Evolutionary conservation across 352 stramenopile genomes (phyloP).

Genomic region (Peronospora tabacina): DNA sequence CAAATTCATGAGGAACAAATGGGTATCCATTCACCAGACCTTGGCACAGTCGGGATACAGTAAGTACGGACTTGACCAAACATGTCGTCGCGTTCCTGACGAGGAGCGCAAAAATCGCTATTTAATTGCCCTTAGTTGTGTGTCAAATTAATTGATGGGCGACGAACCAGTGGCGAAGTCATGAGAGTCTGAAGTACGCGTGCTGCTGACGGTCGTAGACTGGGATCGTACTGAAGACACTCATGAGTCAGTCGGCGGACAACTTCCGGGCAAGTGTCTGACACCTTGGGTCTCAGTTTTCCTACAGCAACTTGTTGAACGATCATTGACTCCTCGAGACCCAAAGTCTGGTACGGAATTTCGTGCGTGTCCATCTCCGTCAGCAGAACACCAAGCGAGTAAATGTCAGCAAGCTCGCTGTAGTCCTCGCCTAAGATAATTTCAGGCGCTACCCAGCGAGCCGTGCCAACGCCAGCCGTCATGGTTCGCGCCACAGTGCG

Average conservation of each 20-base stretch:
- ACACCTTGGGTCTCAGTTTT: constrained; percentile 71
- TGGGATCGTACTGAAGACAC: constrained; percentile 74
- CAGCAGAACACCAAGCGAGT: constrained; percentile 62
- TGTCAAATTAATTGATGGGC: constrained; percentile 38
- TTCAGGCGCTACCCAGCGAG: constrained; percentile 67
- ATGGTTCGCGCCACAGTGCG: constrained; percentile 68
- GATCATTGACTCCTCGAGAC: constrained; percentile 71
- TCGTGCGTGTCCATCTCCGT: constrained; percentile 64
- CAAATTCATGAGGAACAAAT: constrained; percentile 14
- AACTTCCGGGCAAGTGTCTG: constrained; percentile 64
- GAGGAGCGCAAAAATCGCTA: constrained; percentile 10
- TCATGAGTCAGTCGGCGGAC: constrained; percentile 71
- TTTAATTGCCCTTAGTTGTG: constrained; percentile 22
- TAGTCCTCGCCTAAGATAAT: constrained; percentile 76
- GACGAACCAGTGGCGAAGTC: constrained; percentile 51
- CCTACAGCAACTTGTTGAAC: constrained; percentile 72
- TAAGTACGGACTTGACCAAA: constrained; percentile 23
- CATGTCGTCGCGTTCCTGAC: constrained; percentile 21
- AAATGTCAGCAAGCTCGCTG: constrained; percentile 64
- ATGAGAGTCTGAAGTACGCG: constrained; percentile 68
- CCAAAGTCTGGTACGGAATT: constrained; percentile 62
- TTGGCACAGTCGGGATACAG: constrained; percentile 13
- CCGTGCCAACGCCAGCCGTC: constrained; percentile 64
- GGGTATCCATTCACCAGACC: constrained; percentile 18
- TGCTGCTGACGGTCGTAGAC: constrained; percentile 52